A percentile compares a stretch with the other conserved stretches of the same genome.
These are phyloP conservation scores for Phytophthora syringae DNA, from an alignment of 352 stramenopile species.

Conservation along the genomic window DNA sequence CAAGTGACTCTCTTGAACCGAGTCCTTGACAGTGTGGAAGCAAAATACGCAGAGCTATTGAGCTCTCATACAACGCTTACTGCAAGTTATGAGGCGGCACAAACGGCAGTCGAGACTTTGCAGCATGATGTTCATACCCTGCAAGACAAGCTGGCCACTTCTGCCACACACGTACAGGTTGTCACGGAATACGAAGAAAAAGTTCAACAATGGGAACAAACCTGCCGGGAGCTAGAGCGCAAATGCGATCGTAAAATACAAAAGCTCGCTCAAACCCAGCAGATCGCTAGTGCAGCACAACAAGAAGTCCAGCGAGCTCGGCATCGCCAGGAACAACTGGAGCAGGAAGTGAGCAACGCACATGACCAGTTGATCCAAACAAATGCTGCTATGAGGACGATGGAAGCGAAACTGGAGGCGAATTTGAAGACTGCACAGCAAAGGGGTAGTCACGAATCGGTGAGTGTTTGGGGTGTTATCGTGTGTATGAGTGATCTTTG, in stretches of 20 bases:
- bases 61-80: conserved; percentile 39
- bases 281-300: conserved; percentile 29
- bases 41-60: conserved; percentile 42
- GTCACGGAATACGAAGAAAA: conserved; percentile 53
- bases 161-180: conserved; percentile 26
- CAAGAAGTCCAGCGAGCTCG: conserved; percentile 29
- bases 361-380: conserved; percentile 62
- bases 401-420: conserved; percentile 55
- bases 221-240: conserved; percentile 36
- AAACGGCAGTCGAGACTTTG: conserved; percentile 39
- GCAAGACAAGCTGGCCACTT: conserved; percentile 35
- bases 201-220: conserved; percentile 44
- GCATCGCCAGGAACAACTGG: conserved; percentile 36
- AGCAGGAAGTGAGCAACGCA: conserved; percentile 41
- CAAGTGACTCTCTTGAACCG: conserved; percentile 48
- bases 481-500: neutral
- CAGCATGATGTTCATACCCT: conserved; percentile 39
- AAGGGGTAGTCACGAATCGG: conserved; percentile 15
- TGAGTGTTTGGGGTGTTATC: neutral
- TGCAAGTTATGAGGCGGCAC: conserved; percentile 36
- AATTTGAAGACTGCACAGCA: conserved; percentile 31
- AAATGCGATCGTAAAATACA: conserved; percentile 30
- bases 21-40: conserved; percentile 44
- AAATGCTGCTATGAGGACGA: conserved; percentile 47
- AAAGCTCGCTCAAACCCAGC: conserved; percentile 29